Percentiles rank a stretch among this genome's conserved stretches.
These are phyloP conservation scores for Rhodotorula sp. DNA, from an alignment of 1,284 basidiomycete species.

Conservation along the genomic window DNA sequence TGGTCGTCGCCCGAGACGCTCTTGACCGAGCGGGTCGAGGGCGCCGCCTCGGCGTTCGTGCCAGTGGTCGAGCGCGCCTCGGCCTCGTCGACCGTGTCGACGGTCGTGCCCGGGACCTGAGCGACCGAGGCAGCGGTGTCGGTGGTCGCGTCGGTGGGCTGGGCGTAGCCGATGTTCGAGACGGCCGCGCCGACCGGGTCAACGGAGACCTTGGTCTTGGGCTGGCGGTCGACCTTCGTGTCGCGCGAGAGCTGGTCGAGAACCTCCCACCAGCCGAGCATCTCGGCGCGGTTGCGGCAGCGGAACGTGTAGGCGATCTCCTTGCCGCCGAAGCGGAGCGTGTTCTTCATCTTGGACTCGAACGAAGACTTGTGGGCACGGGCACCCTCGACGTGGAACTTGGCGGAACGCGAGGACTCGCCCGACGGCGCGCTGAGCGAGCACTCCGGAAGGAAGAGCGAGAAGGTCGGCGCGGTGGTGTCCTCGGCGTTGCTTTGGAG, in stretches of 20 bases:
- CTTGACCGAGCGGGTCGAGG: neutral
- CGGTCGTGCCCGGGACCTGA: slow-evolving; percentile 17
- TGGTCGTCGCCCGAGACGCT: neutral
- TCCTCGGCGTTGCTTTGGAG: slow-evolving; percentile 37
- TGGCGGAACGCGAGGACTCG: slow-evolving; percentile 39
- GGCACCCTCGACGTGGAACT: slow-evolving; percentile 30
- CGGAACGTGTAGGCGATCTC: slow-evolving; percentile 46
- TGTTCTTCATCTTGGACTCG: slow-evolving; percentile 43
- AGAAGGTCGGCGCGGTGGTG: slow-evolving; percentile 42
- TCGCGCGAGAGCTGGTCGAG: slow-evolving; percentile 43
- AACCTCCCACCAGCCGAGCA: slow-evolving; percentile 44
- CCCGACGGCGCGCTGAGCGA: slow-evolving; percentile 40
- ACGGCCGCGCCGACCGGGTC: slow-evolving; percentile 38
- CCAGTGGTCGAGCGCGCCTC: neutral
- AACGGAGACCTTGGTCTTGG: slow-evolving; percentile 3
- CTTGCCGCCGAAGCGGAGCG: slow-evolving; percentile 45
- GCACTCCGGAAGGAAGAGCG: slow-evolving; percentile 47
- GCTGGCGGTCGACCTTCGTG: slow-evolving; percentile 26
- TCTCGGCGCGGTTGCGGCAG: slow-evolving; percentile 44
- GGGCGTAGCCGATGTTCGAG: slow-evolving; percentile 32
- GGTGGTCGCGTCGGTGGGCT: neutral
- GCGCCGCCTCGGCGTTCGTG: neutral
- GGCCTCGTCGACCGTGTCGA: slow-evolving; percentile 1
- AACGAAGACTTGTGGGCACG: slow-evolving; percentile 19
- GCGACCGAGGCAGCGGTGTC: slow-evolving; percentile 13